Conservation (phyloP, 805 yeast genomes). For the Nakazawaea siamensis region DNA sequence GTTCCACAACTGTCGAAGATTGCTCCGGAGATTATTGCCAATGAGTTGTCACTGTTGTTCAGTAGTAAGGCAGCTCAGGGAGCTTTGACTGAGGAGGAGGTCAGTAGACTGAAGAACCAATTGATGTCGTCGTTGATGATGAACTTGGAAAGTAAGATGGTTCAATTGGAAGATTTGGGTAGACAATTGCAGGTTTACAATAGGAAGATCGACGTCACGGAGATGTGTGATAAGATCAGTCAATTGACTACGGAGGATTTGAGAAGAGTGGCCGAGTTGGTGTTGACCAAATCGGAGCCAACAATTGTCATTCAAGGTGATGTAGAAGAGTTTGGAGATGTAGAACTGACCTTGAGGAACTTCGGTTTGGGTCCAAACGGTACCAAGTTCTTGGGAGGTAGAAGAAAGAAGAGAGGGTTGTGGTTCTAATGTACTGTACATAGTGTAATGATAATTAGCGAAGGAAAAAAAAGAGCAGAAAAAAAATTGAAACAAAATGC, state of each 20-base stretch:
- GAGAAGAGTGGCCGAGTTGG: slow-evolving; percentile 61
- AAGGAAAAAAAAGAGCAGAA: background rate
- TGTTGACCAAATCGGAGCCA: slow-evolving; percentile 71
- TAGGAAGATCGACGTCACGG: slow-evolving; percentile 61
- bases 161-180: slow-evolving; percentile 93
- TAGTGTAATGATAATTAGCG: background rate
- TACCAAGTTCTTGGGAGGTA: slow-evolving; percentile 1
- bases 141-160: slow-evolving; percentile 89
- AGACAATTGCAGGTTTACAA: slow-evolving; percentile 88
- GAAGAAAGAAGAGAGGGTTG: slow-evolving; percentile 9
- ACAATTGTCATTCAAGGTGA: slow-evolving; percentile 81
- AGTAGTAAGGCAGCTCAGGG: slow-evolving; percentile 40
- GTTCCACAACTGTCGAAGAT: slow-evolving; percentile 81
- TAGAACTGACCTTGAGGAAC: slow-evolving; percentile 49
- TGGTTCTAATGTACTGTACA: slow-evolving; percentile 11
- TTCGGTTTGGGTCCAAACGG: slow-evolving; percentile 60
- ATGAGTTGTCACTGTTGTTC: slow-evolving; percentile 44
- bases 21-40: slow-evolving; percentile 70
- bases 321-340: slow-evolving; percentile 79
- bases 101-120: slow-evolving; percentile 86
- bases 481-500: background rate
- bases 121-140: slow-evolving; percentile 78
- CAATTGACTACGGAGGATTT: slow-evolving; percentile 60
- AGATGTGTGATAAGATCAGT: slow-evolving; percentile 77
- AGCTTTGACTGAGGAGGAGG: slow-evolving; percentile 63